Evolutionary conservation across 2,329 filamentous ascomycete genomes (phyloP).

Genomic region (Venturiaceae sp.): DNA sequence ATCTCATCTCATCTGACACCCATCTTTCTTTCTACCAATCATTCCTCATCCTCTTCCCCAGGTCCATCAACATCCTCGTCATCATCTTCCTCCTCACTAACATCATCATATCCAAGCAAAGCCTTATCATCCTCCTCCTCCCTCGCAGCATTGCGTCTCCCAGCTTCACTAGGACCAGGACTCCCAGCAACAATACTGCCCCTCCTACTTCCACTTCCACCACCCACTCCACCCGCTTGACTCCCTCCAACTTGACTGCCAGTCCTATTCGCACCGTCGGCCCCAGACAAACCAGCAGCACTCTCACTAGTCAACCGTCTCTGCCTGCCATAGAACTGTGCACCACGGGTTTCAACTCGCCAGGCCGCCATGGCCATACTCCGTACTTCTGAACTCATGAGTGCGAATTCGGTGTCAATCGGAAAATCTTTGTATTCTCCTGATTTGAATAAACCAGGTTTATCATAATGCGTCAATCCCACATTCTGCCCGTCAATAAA

Average conservation of each 20-base stretch:
- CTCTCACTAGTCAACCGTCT: not conserved
- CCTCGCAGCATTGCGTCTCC: not conserved
- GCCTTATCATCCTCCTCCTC: not conserved
- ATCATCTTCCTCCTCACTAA: not conserved
- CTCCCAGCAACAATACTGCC: not conserved
- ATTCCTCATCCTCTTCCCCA: not conserved
- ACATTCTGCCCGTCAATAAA: constrained; percentile 22
- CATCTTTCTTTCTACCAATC: not conserved
- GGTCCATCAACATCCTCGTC: not conserved
- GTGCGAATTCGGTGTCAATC: constrained; percentile 8
- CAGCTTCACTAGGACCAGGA: not conserved
- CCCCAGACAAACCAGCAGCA: not conserved
- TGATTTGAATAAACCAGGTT: constrained; percentile 7
- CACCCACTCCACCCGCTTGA: not conserved
- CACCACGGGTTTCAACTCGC: not conserved
- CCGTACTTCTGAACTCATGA: not conserved
- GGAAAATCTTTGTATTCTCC: constrained; percentile 1
- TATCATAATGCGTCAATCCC: constrained; percentile 18
- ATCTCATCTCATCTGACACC: not conserved
- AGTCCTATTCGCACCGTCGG: not conserved
- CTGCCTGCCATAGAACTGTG: not conserved
- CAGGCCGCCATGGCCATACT: constrained; percentile 5
- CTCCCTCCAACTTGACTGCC: not conserved
- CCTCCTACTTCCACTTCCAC: not conserved
- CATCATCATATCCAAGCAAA: not conserved